Conservation (phyloP, 2,329 filamentous ascomycete genomes). For the Alternaria arborescens region DNA sequence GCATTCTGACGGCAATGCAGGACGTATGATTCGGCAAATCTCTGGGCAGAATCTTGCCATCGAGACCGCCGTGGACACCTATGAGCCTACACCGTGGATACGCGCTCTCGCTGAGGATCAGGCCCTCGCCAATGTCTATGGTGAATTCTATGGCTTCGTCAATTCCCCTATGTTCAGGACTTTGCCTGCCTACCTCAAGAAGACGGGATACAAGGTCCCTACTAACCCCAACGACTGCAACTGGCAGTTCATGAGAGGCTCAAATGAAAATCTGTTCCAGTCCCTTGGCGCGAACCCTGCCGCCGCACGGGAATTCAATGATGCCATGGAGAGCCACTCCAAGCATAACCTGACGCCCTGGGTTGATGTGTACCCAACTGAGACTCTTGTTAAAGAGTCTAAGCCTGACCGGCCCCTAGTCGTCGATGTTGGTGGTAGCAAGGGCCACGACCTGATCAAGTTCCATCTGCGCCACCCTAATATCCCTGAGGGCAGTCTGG, state of each 20-base stretch:
- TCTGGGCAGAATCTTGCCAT: constrained; percentile 5
- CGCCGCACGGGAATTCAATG: constrained; percentile 11
- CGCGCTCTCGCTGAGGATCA: constrained; percentile 10
- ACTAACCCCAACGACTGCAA: constrained; percentile 12
- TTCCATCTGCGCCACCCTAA: constrained; percentile 10
- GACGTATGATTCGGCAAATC: constrained; percentile 2
- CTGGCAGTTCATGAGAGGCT: constrained; percentile 14
- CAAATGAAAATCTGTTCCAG: constrained; percentile 9
- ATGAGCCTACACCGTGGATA: constrained; percentile 11
- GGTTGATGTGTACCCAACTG: constrained; percentile 10
- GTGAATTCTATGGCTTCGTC: constrained; percentile 11
- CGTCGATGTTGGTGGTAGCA: constrained; percentile 14
- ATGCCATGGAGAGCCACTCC: constrained; percentile 13
- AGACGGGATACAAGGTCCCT: constrained; percentile 9
- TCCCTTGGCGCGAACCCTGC: constrained; percentile 14
- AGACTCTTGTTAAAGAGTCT: constrained; percentile 4
- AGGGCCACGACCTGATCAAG: constrained; percentile 10
- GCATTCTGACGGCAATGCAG: constrained; percentile 1
- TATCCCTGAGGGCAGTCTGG: constrained; percentile 2
- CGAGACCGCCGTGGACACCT: constrained; percentile 9
- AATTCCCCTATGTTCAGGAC: constrained; percentile 15
- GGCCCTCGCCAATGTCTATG: constrained; percentile 13
- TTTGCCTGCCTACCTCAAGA: constrained; percentile 11
- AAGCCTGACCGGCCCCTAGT: constrained; percentile 6
- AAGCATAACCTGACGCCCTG: constrained; percentile 5